Base-by-base conservation (phyloP, 805 yeast species). In the Yamadazyma ubonensis region DNA sequence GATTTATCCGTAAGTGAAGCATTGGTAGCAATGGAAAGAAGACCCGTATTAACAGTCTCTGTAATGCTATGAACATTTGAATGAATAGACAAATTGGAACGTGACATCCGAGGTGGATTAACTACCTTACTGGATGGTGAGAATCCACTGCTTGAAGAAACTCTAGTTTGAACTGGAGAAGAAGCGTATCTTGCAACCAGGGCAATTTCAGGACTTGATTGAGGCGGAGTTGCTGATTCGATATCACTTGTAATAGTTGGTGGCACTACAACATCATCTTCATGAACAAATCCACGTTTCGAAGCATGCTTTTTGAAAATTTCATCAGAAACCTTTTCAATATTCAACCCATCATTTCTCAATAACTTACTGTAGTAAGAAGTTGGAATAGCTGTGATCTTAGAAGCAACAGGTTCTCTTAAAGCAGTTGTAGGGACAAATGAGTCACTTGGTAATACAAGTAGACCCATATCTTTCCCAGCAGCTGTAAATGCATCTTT, bases 1-100 rank as follows among this genome's bases (percentile, higher is more conserved):
- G 81, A 79, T 34, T 78, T 77, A 49, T 81, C 86, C 1, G 83
- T 78, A 36, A 79, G 63, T 0, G 88, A 81, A 6, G 80, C 81
- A 54, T 75, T 71, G 0, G 89, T 82, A 41, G 79, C 76, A 48
- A 76, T 74, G 1, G 76, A 69, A 39, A 68, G 54, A 2, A 52
- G 50, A 5, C 62, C 66, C 10, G 54, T 50, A 7, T 61, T 56
- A 27, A 67, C 45, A 2, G 72, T 61, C 15, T 65, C 70, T 10
- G 53, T 36, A 16, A 59, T 37, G 39, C 67, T 62, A 18, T 51
- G 50, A n/a, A 66, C 39, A 29, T 38, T 38, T 5, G 51, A 61
- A 20, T 48, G 54, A 27, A 51, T 52, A 6, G 67, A 60, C 42
- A 60, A 51, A 44, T 58, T 55, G 5, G 70, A 63, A 19, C 57